These are phyloP conservation scores for Rhodamnia rubescens DNA, from an alignment of 345 rosid species.

Conservation along the genomic window DNA sequence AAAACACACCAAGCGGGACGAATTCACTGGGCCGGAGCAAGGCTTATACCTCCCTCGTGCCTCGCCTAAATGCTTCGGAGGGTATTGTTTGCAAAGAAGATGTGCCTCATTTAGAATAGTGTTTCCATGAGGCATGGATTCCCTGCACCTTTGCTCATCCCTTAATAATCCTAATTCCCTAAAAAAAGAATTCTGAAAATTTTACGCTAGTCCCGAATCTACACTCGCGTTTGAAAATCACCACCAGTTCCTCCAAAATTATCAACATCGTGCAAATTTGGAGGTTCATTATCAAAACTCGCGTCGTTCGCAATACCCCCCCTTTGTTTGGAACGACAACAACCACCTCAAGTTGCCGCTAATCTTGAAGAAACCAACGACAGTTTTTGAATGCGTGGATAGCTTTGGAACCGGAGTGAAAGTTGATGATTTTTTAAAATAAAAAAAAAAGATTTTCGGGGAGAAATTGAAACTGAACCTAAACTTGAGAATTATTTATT, in stretches of 20 bases:
- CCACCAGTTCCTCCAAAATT: neutral
- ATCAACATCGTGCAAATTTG: accelerated
- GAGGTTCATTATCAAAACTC: neutral
- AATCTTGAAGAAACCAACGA: neutral
- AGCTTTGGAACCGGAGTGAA: neutral
- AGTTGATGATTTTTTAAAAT: neutral
- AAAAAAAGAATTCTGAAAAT: too few species aligned
- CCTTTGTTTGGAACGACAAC: neutral
- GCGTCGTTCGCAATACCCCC: accelerated
- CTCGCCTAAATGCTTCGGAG: neutral
- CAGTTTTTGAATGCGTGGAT: neutral
- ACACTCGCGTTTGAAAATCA: accelerated
- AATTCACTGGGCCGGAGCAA: neutral
- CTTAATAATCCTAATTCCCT: neutral
- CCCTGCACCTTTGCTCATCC: neutral
- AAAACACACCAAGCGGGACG: neutral
- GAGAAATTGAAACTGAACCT: too few species aligned
- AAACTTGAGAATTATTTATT: too few species aligned
- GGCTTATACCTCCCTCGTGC: neutral
- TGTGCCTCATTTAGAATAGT: neutral
- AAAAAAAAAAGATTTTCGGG: neutral
- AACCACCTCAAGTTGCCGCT: neutral
- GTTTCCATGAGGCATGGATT: neutral
- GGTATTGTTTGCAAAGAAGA: neutral
- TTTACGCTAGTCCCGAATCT: neutral